Conservation (phyloP, 1,284 basidiomycete species). For the Coniferiporia sulphurascens region DNA sequence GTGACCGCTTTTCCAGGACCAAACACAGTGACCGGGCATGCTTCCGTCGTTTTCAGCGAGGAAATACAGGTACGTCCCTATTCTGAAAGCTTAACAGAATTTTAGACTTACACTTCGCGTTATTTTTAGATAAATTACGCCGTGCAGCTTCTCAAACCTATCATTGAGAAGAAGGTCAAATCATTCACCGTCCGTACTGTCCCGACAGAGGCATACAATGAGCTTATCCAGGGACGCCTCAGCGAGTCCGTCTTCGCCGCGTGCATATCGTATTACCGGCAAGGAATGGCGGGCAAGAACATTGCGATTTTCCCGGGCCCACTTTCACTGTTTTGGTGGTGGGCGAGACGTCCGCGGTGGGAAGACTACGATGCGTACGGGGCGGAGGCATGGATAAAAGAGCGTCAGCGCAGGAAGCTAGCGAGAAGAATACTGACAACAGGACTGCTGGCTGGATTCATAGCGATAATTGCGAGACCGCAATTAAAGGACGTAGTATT, state of each 20-base stretch:
- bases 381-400: constrained; percentile 25
- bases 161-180: constrained; percentile 25
- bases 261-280: constrained; percentile 28
- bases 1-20: constrained; percentile 20
- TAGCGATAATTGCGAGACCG: background rate
- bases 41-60: constrained; percentile 32
- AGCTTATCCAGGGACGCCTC: constrained; percentile 23
- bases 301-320: constrained; percentile 28
- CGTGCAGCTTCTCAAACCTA: constrained; percentile 29
- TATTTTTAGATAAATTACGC: constrained; percentile 23
- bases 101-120: background rate
- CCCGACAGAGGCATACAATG: constrained; percentile 28
- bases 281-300: constrained; percentile 24
- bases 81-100: no score
- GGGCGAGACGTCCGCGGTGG: constrained; percentile 26
- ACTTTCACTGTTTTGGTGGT: constrained; percentile 29
- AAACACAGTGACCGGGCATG: constrained; percentile 28
- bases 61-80: constrained; percentile 23
- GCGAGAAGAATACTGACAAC: background rate
- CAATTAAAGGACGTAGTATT: background rate
- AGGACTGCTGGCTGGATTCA: background rate
- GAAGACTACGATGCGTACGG: constrained; percentile 23
- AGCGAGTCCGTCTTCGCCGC: constrained; percentile 23
- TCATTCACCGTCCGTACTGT: constrained; percentile 25
- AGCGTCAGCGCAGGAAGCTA: constrained; percentile 1